Evolutionary conservation across 2,329 filamentous ascomycete species (phyloP).

Genomic region (Neospermospora avenae): DNA sequence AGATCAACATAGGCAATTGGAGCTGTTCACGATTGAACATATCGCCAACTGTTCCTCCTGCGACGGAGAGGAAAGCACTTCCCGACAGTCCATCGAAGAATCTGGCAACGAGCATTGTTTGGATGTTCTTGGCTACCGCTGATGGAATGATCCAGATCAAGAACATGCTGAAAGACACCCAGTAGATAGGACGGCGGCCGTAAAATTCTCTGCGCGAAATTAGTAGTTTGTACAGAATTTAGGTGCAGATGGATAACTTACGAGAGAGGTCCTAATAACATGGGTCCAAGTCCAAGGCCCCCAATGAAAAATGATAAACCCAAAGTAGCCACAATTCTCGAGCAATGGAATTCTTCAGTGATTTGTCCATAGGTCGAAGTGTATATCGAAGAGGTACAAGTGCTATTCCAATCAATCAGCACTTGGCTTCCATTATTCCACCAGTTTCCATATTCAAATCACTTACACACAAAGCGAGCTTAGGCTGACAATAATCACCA

Average conservation of each 20-base stretch:
- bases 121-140: conserved; percentile 77
- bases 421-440: not conserved
- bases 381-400: conserved; percentile 84
- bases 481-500: conserved; percentile 69
- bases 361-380: conserved; percentile 79
- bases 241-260: conserved; percentile 36
- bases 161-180: conserved; percentile 70
- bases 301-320: conserved; percentile 82
- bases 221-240: not conserved
- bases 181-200: conserved; percentile 77
- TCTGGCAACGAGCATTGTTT: conserved; percentile 72
- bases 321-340: conserved; percentile 70
- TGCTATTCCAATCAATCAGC: conserved; percentile 49
- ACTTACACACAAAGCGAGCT: conserved; percentile 83
- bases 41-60: conserved; percentile 83
- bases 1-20: conserved; percentile 80
- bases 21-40: conserved; percentile 67
- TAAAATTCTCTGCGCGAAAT: conserved; percentile 57
- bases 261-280: conserved; percentile 53
- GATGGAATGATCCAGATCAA: conserved; percentile 78
- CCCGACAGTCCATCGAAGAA: conserved; percentile 76
- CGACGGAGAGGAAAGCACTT: conserved; percentile 67
- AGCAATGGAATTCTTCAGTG: conserved; percentile 68
- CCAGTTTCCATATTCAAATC: conserved; percentile 1
- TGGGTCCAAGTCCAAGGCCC: conserved; percentile 60